Conservation (phyloP, 768 basidiomycete genomes). For the Auriscalpium microsporum region DNA sequence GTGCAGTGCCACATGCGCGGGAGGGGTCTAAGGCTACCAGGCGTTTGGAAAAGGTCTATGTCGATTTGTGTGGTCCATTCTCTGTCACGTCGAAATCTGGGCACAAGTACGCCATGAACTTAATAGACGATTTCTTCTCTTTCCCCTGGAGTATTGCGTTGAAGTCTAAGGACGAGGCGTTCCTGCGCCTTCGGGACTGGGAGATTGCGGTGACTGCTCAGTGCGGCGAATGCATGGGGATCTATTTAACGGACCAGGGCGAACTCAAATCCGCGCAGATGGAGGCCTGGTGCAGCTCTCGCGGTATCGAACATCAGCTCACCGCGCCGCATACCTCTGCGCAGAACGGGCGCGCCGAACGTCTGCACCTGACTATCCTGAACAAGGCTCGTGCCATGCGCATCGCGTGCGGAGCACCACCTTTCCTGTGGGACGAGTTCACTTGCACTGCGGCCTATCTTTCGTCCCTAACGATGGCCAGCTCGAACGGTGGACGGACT, state of each 20-base stretch:
- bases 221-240: fast-evolving
- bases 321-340: not conserved
- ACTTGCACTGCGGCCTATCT: not conserved
- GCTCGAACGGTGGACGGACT: constrained; percentile 10
- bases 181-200: not conserved
- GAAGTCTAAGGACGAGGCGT: not conserved
- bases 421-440: not conserved
- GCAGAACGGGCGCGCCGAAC: not conserved
- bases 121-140: not conserved
- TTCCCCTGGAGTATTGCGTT: not conserved
- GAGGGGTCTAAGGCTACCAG: not conserved
- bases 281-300: not conserved
- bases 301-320: not conserved
- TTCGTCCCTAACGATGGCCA: not conserved
- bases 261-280: not conserved
- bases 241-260: not conserved
- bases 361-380: not conserved
- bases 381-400: not conserved
- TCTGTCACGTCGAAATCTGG: not conserved
- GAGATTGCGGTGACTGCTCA: not conserved
- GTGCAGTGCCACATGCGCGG: not conserved
- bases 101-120: not conserved
- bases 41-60: not conserved
- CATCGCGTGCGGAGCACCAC: not conserved
- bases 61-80: not conserved